Conservation (phyloP, 495 filamentous ascomycete genomes). For the Polyplosphaeria fusca region DNA sequence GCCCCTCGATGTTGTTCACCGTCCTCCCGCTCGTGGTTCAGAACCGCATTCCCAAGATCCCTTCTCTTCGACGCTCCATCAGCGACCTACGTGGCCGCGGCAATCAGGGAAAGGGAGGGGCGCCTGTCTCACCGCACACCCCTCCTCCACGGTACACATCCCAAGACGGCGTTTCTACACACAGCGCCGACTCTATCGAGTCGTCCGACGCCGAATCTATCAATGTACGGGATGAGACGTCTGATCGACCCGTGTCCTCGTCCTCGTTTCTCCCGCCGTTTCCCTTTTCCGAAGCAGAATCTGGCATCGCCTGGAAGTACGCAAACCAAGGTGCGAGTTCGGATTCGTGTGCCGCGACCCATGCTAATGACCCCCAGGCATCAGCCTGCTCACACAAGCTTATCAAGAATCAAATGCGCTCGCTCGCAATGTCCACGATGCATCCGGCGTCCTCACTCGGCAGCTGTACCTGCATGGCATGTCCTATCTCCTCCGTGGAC, state of each 20-base stretch:
- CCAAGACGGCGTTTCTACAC: constrained; percentile 3
- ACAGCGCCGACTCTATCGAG: constrained; percentile 5
- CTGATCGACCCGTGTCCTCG: constrained; percentile 17
- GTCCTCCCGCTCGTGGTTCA: constrained; percentile 34
- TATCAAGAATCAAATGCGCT: constrained; percentile 39
- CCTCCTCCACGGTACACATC: constrained; percentile 34
- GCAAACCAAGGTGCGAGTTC: constrained; percentile 43
- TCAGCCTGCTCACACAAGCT: constrained; percentile 41
- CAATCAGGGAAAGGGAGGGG: constrained; percentile 1
- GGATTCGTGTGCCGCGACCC: not conserved
- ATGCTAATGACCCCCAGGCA: constrained; percentile 34
- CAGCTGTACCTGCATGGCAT: constrained; percentile 65
- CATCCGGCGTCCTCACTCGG: constrained; percentile 48
- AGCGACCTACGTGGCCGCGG: constrained; percentile 11
- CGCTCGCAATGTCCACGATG: constrained; percentile 30
- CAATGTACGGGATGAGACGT: constrained; percentile 7
- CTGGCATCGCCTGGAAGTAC: constrained; percentile 49
- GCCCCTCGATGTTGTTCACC: constrained; percentile 30
- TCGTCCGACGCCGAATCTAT: constrained; percentile 11
- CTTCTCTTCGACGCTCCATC: constrained; percentile 29
- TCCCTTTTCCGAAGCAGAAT: constrained; percentile 33
- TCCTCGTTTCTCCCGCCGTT: constrained; percentile 7
- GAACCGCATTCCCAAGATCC: constrained; percentile 29
- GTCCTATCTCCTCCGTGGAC: constrained; percentile 62
- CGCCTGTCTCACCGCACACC: constrained; percentile 8